Evolutionary conservation across 352 stramenopile genomes (phyloP), one percentile per base, ranked within the genome.

Genomic region (Lagenidium sp.): DNA sequence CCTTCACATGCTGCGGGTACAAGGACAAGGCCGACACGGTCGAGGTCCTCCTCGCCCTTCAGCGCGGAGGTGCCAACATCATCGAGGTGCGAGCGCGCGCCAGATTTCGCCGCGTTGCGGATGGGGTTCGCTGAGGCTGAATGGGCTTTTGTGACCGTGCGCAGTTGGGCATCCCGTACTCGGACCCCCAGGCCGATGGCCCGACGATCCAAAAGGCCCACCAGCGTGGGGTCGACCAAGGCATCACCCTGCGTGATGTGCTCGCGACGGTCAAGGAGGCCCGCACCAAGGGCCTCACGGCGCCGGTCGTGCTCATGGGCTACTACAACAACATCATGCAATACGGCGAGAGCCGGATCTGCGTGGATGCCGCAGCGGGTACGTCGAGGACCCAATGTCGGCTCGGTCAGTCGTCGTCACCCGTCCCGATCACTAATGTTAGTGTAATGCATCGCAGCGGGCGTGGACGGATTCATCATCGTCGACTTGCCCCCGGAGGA

Each of bases 261-360:
- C 72, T 99, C 16, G 72, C 66, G 15, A 98, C 96, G 23, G 93
- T 98, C 23, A 88, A 82, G 43, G 69, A 91, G 48, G 89, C 91
- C 21, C 85, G 96, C 28, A 47, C 43, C 15, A 80, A 89, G 64
- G 96, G 96, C 12, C 74, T 99, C 10, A 93, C 67, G 10, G 80
- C 94, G 24, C 96, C 96, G 15, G 86, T 99, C 24, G 91, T 99
- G 49, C 85, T 99, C 36, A 99, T 99, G 96, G 95, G 96, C 34
- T 93, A 99, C 78, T 98, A 97, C 77, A 99, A 99, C 74, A 97
- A 97, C 43, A 96, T 99, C 50, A 60, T 98, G 45, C 90, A 97
- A 61, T 98, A 98, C 60, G 95, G 95, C 11, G 78, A 97, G 43
- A 80, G 95, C 31, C 88, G 90, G 47, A 82, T 99, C 34, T 90